Conservation (phyloP, 2,329 filamentous ascomycete species). For the Botryotinia narcissicola region DNA sequence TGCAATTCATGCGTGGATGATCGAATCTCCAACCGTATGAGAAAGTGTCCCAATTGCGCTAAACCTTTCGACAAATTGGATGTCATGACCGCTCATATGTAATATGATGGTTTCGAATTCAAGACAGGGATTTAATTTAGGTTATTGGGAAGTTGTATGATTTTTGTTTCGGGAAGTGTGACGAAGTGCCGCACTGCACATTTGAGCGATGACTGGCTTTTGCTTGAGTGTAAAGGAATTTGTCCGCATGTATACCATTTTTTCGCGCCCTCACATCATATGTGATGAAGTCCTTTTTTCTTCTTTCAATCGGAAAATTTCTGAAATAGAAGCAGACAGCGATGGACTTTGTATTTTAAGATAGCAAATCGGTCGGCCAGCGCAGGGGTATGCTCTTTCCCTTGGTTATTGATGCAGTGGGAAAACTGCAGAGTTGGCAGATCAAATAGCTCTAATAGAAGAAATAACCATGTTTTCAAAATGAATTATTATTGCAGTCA, state of each 20-base stretch:
- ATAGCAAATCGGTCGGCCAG: background rate
- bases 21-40: conserved; percentile 81
- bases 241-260: conserved; percentile 21
- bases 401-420: conserved; percentile 17
- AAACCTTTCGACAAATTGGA: conserved; percentile 89
- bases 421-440: background rate
- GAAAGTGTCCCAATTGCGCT: conserved; percentile 94
- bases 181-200: conserved; percentile 31
- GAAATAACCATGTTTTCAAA: conserved; percentile 14
- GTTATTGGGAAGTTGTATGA: conserved; percentile 20
- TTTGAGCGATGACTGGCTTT: conserved; percentile 26
- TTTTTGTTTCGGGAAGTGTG: conserved; percentile 5
- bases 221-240: conserved; percentile 18
- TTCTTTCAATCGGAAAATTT: background rate
- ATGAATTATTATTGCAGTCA: background rate
- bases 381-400: background rate
- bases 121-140: conserved; percentile 23
- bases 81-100: conserved; percentile 69
- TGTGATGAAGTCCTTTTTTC: background rate
- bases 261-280: conserved; percentile 14
- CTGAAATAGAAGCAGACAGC: background rate
- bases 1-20: conserved; percentile 89
- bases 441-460: conserved; percentile 18
- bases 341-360: conserved; percentile 19
- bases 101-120: conserved; percentile 24